A percentile compares a stretch with the other conserved stretches of the same genome.
Conservation (phyloP, 371 early-diverging fungal genomes). For the Mortierella sp. region DNA sequence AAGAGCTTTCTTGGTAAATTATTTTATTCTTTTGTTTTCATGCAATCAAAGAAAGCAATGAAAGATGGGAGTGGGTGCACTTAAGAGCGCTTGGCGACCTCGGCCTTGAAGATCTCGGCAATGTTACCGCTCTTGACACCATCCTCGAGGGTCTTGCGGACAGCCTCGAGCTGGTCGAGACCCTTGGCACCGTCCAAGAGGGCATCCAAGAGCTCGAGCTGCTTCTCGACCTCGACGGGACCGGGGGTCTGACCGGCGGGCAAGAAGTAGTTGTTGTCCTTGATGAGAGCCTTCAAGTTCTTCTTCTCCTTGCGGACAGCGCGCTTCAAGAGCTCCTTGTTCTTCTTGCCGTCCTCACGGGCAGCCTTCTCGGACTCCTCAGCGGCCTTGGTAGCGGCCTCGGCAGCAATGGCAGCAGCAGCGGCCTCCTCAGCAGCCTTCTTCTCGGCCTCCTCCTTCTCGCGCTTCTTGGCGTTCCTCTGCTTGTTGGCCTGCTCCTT, state of each 20-base stretch:
- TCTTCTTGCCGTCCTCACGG: constrained; percentile 81
- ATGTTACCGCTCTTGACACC: constrained; percentile 69
- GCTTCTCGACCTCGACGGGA: constrained; percentile 71
- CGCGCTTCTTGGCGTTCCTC: constrained; percentile 91
- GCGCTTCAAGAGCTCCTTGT: constrained; percentile 83
- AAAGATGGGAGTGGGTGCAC: neutral
- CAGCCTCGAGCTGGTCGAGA: constrained; percentile 67
- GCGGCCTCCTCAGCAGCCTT: constrained; percentile 75
- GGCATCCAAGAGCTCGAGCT: constrained; percentile 77
- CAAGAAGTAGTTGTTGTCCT: constrained; percentile 86
- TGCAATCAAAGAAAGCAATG: neutral
- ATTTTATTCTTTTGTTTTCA: neutral
- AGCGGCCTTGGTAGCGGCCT: constrained; percentile 58
- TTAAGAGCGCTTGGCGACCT: constrained; percentile 56
- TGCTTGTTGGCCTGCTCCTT: constrained; percentile 92
- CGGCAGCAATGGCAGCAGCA: constrained; percentile 61
- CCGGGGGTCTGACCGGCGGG: constrained; percentile 66
- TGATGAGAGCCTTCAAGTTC: constrained; percentile 84
- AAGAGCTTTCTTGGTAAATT: neutral
- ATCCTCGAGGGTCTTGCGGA: constrained; percentile 69
- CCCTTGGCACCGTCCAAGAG: constrained; percentile 78
- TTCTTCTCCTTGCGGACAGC: constrained; percentile 93
- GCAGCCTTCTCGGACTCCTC: constrained; percentile 73
- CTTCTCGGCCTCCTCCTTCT: constrained; percentile 84
- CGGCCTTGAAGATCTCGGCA: constrained; percentile 65